phyloP scores from a whole-genome alignment of 1,284 basidiomycete species.

The Pseudozyma pruni region DNA sequence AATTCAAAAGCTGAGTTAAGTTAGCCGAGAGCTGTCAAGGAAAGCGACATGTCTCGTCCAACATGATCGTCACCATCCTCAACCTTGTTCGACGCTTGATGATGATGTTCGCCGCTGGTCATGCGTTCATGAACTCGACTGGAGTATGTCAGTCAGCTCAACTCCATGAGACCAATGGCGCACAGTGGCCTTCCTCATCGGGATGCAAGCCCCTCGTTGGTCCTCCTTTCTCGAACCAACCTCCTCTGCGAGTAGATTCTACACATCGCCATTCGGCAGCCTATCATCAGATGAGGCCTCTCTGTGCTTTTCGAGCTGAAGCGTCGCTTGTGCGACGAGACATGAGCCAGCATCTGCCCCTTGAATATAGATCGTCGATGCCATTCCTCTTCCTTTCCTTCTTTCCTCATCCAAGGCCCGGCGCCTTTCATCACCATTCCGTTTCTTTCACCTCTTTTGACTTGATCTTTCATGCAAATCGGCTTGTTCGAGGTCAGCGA shows the following conservation, averaged over 20 bases:
- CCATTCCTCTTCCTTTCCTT: conserved; percentile 20
- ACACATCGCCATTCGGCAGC: conserved; percentile 11
- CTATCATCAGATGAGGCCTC: too few species aligned
- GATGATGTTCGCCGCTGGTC: too few species aligned
- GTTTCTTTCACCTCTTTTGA: conserved; percentile 17
- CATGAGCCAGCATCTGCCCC: not conserved
- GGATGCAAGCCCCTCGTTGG: conserved; percentile 17
- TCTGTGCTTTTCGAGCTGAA: too few species aligned
- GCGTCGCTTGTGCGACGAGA: too few species aligned
- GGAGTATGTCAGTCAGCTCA: too few species aligned
- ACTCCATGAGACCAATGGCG: conserved; percentile 33
- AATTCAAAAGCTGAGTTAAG: not conserved
- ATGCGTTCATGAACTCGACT: too few species aligned
- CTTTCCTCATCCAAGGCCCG: conserved; percentile 33
- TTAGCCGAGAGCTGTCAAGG: conserved; percentile 17
- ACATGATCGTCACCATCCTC: not conserved
- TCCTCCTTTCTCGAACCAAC: not conserved
- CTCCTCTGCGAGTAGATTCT: conserved; percentile 24
- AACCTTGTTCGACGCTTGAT: too few species aligned
- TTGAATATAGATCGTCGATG: not conserved
- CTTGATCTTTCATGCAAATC: too few species aligned
- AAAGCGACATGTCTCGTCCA: conserved; percentile 25
- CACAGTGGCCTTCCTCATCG: conserved; percentile 12
- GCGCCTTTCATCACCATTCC: conserved; percentile 34
- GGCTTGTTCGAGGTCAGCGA: conserved; percentile 15